A percentile compares a stretch with the other conserved stretches of the same genome.
Conservation (phyloP, 2,329 filamentous ascomycete species). For the Aspergillus uvarum region DNA sequence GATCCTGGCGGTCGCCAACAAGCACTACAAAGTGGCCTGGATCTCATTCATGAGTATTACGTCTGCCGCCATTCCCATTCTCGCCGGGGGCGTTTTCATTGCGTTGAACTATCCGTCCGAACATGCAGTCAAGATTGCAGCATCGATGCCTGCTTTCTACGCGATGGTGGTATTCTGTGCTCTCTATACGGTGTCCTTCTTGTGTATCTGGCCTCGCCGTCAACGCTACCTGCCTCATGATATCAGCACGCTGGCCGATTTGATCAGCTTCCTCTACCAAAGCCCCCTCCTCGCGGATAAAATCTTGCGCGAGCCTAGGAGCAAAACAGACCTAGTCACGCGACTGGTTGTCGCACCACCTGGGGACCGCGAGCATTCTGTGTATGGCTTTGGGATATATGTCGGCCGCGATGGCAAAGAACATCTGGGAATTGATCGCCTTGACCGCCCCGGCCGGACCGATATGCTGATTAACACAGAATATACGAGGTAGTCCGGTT, state of each 20-base stretch:
- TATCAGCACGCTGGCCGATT: slow-evolving; percentile 70
- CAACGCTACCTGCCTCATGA: slow-evolving; percentile 68
- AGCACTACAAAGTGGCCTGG: slow-evolving; percentile 59
- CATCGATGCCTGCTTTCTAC: slow-evolving; percentile 71
- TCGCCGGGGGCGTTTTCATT: slow-evolving; percentile 63
- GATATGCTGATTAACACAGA: slow-evolving; percentile 47
- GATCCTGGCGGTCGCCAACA: slow-evolving; percentile 52
- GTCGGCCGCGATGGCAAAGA: slow-evolving; percentile 59
- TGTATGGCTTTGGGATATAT: slow-evolving; percentile 60
- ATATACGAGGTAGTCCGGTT: slow-evolving; percentile 21
- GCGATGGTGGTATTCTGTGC: slow-evolving; percentile 70
- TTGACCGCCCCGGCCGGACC: slow-evolving; percentile 44
- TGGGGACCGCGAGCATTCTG: slow-evolving; percentile 38
- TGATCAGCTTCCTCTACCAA: slow-evolving; percentile 74
- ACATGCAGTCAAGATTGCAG: slow-evolving; percentile 60
- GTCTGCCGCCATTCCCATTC: slow-evolving; percentile 55
- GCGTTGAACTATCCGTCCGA: slow-evolving; percentile 55
- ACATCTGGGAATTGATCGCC: slow-evolving; percentile 60
- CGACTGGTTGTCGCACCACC: slow-evolving; percentile 60
- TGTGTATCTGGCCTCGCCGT: slow-evolving; percentile 62
- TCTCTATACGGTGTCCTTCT: slow-evolving; percentile 66
- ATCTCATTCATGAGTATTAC: slow-evolving; percentile 56
- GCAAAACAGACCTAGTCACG: slow-evolving; percentile 67
- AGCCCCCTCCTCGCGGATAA: slow-evolving; percentile 70
- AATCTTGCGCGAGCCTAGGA: slow-evolving; percentile 67